Conservation (phyloP, 495 filamentous ascomycete genomes). For the Gamarada debralockiae region DNA sequence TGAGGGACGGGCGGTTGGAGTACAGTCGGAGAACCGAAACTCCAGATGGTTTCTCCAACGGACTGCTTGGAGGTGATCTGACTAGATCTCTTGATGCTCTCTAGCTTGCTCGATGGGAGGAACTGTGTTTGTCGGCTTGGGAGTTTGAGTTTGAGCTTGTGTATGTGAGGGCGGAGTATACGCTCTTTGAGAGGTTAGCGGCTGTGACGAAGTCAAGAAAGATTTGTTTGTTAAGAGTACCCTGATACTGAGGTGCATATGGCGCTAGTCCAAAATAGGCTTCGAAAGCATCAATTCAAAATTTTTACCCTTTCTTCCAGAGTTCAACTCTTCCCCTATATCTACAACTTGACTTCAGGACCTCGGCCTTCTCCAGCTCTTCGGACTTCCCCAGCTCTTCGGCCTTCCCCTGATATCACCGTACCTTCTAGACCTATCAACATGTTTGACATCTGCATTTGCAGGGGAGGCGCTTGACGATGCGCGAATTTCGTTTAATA, state of each 20-base stretch:
- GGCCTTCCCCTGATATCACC: too few species aligned
- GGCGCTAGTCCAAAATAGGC: too few species aligned
- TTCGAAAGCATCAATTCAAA: too few species aligned
- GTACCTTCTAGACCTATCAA: too few species aligned
- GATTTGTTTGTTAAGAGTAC: too few species aligned
- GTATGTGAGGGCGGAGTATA: slow-evolving; percentile 24
- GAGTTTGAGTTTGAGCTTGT: slow-evolving; percentile 1
- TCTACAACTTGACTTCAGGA: too few species aligned
- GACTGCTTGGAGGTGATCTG: slow-evolving; percentile 20
- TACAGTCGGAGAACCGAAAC: slow-evolving; percentile 24
- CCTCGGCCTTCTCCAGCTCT: too few species aligned
- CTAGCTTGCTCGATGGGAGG: slow-evolving; percentile 6
- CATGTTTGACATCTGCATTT: slow-evolving; percentile 17
- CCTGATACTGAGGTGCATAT: too few species aligned
- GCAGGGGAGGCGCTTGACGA: slow-evolving; percentile 10
- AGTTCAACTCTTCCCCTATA: too few species aligned
- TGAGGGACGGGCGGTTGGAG: slow-evolving; percentile 7
- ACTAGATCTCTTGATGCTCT: neutral
- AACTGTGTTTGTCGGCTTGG: neutral
- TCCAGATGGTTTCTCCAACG: slow-evolving; percentile 17
- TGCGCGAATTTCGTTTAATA: too few species aligned
- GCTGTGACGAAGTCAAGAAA: slow-evolving; percentile 22
- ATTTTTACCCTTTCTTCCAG: too few species aligned
- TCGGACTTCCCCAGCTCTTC: too few species aligned
- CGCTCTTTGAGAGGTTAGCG: slow-evolving; percentile 17